Base-by-base conservation (phyloP, 176 grass and related monocot genomes). In the Aechmea fasciata region DNA sequence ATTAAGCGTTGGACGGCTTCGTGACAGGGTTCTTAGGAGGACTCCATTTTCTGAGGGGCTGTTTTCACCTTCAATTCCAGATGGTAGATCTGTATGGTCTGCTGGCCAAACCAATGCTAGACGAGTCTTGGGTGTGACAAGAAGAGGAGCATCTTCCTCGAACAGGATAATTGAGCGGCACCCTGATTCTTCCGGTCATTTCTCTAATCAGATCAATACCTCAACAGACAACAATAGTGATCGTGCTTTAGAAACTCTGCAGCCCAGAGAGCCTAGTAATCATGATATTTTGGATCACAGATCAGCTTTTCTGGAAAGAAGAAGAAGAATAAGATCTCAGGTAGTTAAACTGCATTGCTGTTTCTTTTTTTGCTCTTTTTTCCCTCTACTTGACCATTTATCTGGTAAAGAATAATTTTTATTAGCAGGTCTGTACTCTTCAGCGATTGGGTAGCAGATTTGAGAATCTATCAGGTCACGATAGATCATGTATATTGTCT, bases 241-340 rank as follows among this genome's bases (percentile, higher is more conserved):
- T 59, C 25, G 14, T 61, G 15, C 18, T 26, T 68, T 52, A 26
- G 52, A 69, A 80, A 70, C 63, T 79, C 72, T 47, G 53, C 75
- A 71, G 57, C 64, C 12, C 3, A 85, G 80, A 79, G 83, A 90
- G 22, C 63, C 76, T 18, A 85, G 48, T 69, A 87, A 93, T 24
- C 78, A 57, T 13, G 94, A 93, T 72, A 59, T 90, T 19, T 75
- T 97, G 33, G 94, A 97, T 71, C 89, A 77, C 52, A 82, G 84
- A 78, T 97, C 93, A 75, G 86, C 83, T 79, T 92, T 97, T 74
- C 84, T 93, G 79, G 93, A 97, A 68, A 87, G 89, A 51, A 90
- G 92, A 70, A 89, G 95, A 52, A 93, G 89, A 80, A 99, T 99
- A 77, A 76, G 90, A 70, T 93, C 94, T 72, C 90, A 93, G 94